Conservation (phyloP, 345 rosid genomes). For the Capsella bursapastoris region DNA sequence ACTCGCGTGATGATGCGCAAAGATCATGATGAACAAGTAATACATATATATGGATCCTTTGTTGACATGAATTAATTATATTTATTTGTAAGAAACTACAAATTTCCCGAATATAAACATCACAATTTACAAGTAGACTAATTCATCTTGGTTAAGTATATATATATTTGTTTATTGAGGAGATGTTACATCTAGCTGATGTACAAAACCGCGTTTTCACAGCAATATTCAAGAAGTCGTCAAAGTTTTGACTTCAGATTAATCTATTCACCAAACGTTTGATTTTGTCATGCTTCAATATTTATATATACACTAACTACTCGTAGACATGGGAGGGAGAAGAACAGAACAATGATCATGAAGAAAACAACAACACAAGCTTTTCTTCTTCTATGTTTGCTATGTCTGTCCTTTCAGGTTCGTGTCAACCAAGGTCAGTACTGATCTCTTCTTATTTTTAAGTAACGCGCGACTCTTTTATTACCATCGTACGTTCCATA, state of each 20-base stretch:
- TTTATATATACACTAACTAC: constrained; percentile 1
- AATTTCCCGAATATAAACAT: no score
- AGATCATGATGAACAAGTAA: not conserved
- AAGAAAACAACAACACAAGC: constrained; percentile 24
- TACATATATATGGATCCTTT: not conserved
- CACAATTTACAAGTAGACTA: no score
- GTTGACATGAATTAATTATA: not conserved
- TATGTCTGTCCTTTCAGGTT: constrained; percentile 17
- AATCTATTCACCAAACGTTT: constrained; percentile 4
- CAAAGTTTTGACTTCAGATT: constrained; percentile 7
- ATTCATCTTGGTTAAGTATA: no score
- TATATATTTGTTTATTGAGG: no score
- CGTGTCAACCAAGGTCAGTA: no score
- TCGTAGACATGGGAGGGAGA: not conserved
- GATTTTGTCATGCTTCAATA: not conserved
- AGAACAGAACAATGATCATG: constrained; percentile 11
- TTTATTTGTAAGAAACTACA: not conserved
- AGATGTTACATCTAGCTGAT: not conserved
- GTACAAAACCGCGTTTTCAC: constrained; percentile 25
- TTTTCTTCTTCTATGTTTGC: constrained; percentile 28
- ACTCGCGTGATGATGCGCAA: constrained; percentile 6
- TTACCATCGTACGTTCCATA: no score
- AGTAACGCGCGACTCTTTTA: no score
- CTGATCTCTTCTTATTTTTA: no score
- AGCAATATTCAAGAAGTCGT: constrained; percentile 4